Percentiles rank a stretch among this genome's conserved stretches.
Conservation (phyloP, 768 basidiomycete species). For the Brasilioporus rufonigricans region DNA sequence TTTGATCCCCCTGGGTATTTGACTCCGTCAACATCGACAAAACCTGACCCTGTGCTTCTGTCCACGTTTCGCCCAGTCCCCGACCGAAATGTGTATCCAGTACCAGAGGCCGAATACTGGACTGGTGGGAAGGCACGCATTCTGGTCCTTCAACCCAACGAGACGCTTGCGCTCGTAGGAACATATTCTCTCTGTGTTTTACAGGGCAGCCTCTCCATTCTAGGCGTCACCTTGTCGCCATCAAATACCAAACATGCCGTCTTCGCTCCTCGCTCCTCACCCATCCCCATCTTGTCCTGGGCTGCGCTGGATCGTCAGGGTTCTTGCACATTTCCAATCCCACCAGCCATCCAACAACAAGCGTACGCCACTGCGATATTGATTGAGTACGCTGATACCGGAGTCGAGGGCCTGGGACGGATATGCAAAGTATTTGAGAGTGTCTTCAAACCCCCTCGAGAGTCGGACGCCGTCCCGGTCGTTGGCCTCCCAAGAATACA, state of each 20-base stretch:
- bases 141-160: conserved; percentile 43
- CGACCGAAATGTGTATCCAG: conserved; percentile 32
- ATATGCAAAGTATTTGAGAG: conserved; percentile 63
- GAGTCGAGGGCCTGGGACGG: conserved; percentile 63
- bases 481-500: conserved; percentile 49
- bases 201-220: conserved; percentile 55
- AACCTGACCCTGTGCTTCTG: conserved; percentile 26
- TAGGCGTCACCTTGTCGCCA: conserved; percentile 50
- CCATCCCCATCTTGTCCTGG: conserved; percentile 55
- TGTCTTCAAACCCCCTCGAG: conserved; percentile 54
- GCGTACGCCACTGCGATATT: conserved; percentile 43
- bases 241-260: conserved; percentile 46
- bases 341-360: conserved; percentile 11
- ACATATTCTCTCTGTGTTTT: conserved; percentile 60
- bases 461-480: conserved; percentile 21
- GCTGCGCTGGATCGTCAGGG: conserved; percentile 10
- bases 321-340: conserved; percentile 14
- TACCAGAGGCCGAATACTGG: background rate
- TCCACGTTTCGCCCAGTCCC: conserved; percentile 51
- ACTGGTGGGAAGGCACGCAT: conserved; percentile 30
- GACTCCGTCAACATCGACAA: background rate
- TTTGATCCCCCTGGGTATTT: background rate
- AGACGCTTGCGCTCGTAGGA: conserved; percentile 51
- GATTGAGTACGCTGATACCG: conserved; percentile 55
- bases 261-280: conserved; percentile 79